These are phyloP conservation scores for Colletotrichum gigasporum DNA, from an alignment of 2,329 filamentous ascomycete genomes.

Conservation along the genomic window DNA sequence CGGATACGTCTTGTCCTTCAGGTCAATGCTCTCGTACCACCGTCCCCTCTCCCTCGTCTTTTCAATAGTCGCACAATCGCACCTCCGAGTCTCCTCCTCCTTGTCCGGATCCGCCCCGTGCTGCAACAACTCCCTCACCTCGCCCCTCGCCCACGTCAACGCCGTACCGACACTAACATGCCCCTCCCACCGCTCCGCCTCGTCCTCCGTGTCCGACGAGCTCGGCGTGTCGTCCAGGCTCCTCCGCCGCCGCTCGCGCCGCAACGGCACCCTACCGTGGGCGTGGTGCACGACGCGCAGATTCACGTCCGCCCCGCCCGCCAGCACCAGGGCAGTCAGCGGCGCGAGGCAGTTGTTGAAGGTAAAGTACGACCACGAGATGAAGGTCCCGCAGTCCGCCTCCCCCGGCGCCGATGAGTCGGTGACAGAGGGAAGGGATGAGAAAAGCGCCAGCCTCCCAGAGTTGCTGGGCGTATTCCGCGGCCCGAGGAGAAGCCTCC, in stretches of 20 bases:
- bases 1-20: background rate
- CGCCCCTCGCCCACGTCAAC: background rate
- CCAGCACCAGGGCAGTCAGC: background rate
- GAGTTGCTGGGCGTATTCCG: background rate
- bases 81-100: background rate
- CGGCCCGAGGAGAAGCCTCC: background rate
- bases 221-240: background rate
- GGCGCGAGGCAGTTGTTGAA: background rate
- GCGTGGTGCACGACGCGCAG: background rate
- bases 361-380: background rate
- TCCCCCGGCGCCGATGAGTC: background rate
- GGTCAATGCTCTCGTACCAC: background rate
- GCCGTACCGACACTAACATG: background rate
- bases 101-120: background rate
- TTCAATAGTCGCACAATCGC: background rate
- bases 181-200: background rate
- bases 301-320: slow-evolving; percentile 7
- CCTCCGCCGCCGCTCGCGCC: too few species aligned
- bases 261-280: background rate
- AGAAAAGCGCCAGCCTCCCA: slow-evolving; percentile 1
- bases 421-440: background rate
- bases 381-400: background rate
- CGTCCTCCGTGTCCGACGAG: background rate
- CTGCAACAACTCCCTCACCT: background rate
- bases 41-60: too few species aligned